Evolutionary conservation across 75 land plant genomes (phyloP).

Genomic region (Sequoia sempervirens): DNA sequence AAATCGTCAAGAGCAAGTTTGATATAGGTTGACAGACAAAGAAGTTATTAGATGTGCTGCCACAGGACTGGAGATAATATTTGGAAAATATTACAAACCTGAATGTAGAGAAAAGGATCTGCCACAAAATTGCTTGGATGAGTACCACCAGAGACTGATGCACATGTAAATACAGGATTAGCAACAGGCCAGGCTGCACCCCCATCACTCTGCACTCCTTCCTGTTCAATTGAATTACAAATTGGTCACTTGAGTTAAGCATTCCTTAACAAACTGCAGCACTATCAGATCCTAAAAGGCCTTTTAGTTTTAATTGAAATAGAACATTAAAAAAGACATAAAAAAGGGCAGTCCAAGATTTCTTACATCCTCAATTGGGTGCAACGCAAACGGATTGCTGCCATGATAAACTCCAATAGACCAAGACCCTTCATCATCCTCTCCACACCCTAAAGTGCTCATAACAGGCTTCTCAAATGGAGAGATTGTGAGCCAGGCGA

Average conservation of each 20-base stretch:
- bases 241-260: not conserved
- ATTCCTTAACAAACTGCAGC: not conserved
- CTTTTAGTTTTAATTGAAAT: not conserved
- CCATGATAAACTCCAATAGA: conserved; percentile 77
- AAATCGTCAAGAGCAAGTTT: not conserved
- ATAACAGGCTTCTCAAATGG: conserved; percentile 21
- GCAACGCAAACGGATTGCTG: conserved; percentile 57
- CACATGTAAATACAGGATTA: conserved; percentile 85
- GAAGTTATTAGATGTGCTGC: not conserved
- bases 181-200: conserved; percentile 95
- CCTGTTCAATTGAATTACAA: conserved; percentile 30
- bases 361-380: conserved; percentile 65
- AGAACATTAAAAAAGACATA: not conserved
- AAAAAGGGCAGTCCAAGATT: not conserved
- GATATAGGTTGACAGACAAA: not conserved
- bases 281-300: not conserved
- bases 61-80: not conserved
- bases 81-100: conserved; percentile 27
- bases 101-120: conserved; percentile 78
- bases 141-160: conserved; percentile 51
- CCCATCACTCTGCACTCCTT: conserved; percentile 35
- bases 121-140: conserved; percentile 93
- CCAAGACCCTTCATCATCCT: conserved; percentile 88
- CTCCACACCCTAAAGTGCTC: conserved; percentile 40
- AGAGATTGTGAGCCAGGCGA: conserved; percentile 41